Base-by-base conservation (phyloP, 2,329 filamentous ascomycete species). In the Zarea fungicola region DNA sequence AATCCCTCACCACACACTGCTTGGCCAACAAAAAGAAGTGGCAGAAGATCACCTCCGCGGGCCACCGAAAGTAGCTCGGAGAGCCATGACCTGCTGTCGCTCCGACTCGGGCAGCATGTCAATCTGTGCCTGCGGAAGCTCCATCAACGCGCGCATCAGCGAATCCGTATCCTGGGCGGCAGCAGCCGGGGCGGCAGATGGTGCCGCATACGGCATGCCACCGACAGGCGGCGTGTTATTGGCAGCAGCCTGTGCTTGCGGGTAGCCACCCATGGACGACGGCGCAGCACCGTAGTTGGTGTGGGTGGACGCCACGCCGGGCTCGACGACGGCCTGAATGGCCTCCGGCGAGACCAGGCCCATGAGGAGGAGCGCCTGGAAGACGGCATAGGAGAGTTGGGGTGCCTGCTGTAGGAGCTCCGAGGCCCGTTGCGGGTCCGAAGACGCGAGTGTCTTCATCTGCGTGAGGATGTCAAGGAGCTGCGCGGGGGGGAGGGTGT, bases 321-420 rank as follows among this genome's bases (percentile, higher is more conserved):
- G 69, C 61, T 95, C 87, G 46, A 96, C 78, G 25, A 97, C 88
- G 5, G 86, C 84, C 54, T 85, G 80, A 48, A 97, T 83, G 3
- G 90, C 84, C 58, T 84, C 84, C 13, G 89, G 87, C 50, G 93
- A 92, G 49, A 97, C 89, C 9, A 97, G 82, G 39, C 90, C 89
- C 81, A 97, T 93, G 31, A 96, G 81, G 2, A 97, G 80, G 9
- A 97, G 78, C 21, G 91, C 87, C 69, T 97, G 92, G 71, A 97
- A 97, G 56, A 97, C 86, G 50, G 93, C 93, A 61, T 95, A 97
- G 5, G 89, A 83, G 37, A 99, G 82, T 69, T 99, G 93, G 0
- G 93, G 93, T 2, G 91, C 90, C 70, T 92, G 86, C 54, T 85
- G 78, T 35, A 99, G 80, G 34, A 97, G 81, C 62, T 95, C 89